Percentiles rank a stretch among this genome's conserved stretches.
These are phyloP conservation scores for Polysphondylium violaceum DNA, from an alignment of 78 protist genomes.

Conservation along the genomic window DNA sequence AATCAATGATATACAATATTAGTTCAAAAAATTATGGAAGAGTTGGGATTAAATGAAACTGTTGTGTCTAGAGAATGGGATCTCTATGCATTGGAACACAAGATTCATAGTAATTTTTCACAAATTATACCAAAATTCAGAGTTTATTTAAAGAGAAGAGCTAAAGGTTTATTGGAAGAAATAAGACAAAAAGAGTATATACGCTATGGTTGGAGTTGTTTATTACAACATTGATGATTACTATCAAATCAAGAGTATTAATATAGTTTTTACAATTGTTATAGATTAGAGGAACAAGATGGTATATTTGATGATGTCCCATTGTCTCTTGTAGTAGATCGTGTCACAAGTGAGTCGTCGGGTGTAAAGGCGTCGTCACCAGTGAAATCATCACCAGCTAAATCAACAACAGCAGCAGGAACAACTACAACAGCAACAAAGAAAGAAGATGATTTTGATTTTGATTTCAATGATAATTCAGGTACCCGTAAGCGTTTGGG, in stretches of 20 bases:
- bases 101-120: not conserved
- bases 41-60: not conserved
- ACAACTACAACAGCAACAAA: not conserved
- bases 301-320: not conserved
- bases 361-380: not conserved
- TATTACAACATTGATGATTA: too few relatives aligned
- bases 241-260: not conserved
- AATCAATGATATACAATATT: too few relatives aligned
- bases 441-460: not conserved
- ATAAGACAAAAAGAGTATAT: not conserved
- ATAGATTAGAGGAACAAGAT: not conserved
- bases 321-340: not conserved
- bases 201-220: too few relatives aligned
- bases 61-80: slow-evolving; percentile 24
- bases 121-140: slow-evolving; percentile 3
- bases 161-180: not conserved
- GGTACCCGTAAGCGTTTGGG: too few relatives aligned
- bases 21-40: slow-evolving; percentile 24
- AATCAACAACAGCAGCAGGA: not conserved
- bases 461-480: not conserved
- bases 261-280: not conserved
- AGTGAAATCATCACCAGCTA: not conserved
- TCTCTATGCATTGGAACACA: not conserved
- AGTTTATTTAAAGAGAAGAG: not conserved
- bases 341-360: too few relatives aligned